phyloP scores from a whole-genome alignment of 2,329 filamentous ascomycete genomes.

The Colletotrichum endophyticum region DNA sequence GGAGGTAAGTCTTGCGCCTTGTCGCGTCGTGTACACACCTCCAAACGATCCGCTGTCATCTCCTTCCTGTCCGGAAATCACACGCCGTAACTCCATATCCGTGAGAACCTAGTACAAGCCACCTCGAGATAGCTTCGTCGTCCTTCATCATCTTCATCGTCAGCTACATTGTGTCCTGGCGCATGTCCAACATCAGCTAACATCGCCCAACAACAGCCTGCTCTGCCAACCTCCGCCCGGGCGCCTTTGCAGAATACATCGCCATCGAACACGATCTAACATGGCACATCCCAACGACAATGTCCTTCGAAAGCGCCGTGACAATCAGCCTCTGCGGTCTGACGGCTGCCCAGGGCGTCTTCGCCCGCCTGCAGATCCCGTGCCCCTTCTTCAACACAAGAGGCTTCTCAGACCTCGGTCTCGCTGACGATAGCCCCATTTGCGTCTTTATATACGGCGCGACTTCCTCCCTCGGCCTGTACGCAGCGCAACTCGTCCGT shows the following conservation, averaged over 20 bases:
- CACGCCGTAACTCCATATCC: too few species aligned
- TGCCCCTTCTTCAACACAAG: constrained; percentile 31
- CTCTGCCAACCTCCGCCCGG: constrained; percentile 44
- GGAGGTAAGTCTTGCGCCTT: constrained; percentile 29
- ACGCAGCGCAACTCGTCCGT: constrained; percentile 33
- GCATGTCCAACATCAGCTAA: background rate
- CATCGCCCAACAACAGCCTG: constrained; percentile 29
- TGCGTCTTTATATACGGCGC: constrained; percentile 36
- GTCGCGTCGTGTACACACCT: background rate
- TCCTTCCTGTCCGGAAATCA: too few species aligned
- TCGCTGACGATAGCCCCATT: background rate
- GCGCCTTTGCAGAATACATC: constrained; percentile 49
- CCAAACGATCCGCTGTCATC: too few species aligned
- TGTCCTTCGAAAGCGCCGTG: constrained; percentile 41
- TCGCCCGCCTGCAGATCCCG: constrained; percentile 36
- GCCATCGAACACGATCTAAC: constrained; percentile 37
- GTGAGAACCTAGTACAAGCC: too few species aligned
- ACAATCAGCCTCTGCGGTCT: constrained; percentile 44
- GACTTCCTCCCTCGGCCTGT: constrained; percentile 36
- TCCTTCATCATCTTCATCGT: too few species aligned
- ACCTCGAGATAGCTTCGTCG: too few species aligned
- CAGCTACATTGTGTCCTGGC: background rate
- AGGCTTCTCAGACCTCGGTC: background rate
- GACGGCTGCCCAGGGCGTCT: constrained; percentile 47
- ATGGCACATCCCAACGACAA: constrained; percentile 35